Percentiles rank a stretch among this genome's conserved stretches.
Conservation (phyloP, 192 early-diverging fungal genomes). For the Physocladia obscura region DNA sequence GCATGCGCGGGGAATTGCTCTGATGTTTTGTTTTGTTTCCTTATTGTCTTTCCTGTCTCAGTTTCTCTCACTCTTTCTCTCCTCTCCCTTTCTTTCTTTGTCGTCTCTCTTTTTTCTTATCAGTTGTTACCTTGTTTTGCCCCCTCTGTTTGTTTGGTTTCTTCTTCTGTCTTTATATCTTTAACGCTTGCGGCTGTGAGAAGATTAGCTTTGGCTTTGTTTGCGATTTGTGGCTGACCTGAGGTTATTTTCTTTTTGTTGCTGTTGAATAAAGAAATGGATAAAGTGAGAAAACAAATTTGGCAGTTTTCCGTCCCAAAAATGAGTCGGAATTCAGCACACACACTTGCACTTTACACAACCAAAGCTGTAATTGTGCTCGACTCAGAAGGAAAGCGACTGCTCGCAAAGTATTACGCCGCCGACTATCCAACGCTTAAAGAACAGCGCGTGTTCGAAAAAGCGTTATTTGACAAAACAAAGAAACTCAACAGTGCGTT, state of each 20-base stretch:
- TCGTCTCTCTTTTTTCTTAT: too few relatives aligned
- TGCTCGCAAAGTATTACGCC: slow-evolving; percentile 90
- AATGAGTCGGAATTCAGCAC: background rate
- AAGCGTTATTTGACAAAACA: slow-evolving; percentile 88
- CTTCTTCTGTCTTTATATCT: too few relatives aligned
- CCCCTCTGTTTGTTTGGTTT: too few relatives aligned
- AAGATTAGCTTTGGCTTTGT: background rate
- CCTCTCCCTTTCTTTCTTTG: too few relatives aligned
- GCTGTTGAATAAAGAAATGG: background rate
- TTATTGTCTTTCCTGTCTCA: too few relatives aligned
- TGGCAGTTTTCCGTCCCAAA: background rate
- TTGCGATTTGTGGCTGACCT: too few relatives aligned
- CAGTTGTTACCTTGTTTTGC: too few relatives aligned
- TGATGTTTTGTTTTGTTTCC: slow-evolving; percentile 57
- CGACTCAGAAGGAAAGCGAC: slow-evolving; percentile 87
- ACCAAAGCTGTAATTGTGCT: slow-evolving; percentile 86
- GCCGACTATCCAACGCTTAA: slow-evolving; percentile 64
- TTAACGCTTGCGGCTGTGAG: too few relatives aligned
- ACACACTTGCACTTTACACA: slow-evolving; percentile 81
- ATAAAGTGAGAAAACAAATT: slow-evolving; percentile 2
- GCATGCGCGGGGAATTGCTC: background rate
- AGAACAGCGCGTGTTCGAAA: slow-evolving; percentile 90
- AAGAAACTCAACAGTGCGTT: slow-evolving; percentile 68
- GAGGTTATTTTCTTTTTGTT: background rate
- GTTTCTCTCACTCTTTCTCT: too few relatives aligned